Evolutionary conservation across 495 filamentous ascomycete genomes (phyloP).

Genomic region (Aspergillus ostianus): DNA sequence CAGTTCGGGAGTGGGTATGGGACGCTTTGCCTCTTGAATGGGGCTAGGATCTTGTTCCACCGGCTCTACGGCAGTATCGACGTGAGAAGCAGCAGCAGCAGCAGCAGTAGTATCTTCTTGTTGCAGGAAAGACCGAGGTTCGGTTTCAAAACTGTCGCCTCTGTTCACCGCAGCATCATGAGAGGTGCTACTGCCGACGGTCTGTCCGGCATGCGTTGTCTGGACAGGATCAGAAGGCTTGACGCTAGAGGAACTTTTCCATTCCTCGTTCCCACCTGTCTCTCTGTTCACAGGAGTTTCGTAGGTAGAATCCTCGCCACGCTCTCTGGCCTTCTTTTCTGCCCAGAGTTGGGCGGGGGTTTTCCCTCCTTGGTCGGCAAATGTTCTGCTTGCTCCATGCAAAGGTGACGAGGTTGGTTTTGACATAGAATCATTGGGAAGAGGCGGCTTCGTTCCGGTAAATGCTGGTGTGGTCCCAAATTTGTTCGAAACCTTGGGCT

Average conservation of each 20-base stretch:
- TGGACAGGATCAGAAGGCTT: conserved; percentile 86
- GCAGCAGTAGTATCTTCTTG: conserved; percentile 54
- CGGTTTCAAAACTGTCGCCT: conserved; percentile 43
- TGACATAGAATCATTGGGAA: conserved; percentile 61
- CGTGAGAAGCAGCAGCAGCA: conserved; percentile 64
- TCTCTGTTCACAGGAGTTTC: conserved; percentile 60
- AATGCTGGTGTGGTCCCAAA: conserved; percentile 71
- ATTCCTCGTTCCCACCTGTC: conserved; percentile 67
- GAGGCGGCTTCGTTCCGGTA: conserved; percentile 82
- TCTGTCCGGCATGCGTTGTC: conserved; percentile 66
- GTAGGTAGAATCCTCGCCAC: conserved; percentile 50
- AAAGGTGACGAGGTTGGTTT: conserved; percentile 54
- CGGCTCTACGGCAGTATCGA: conserved; percentile 63
- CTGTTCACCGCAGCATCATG: conserved; percentile 59
- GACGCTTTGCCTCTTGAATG: conserved; percentile 55
- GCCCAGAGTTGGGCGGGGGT: conserved; percentile 97
- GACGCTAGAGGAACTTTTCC: conserved; percentile 86
- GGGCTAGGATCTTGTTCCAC: conserved; percentile 36
- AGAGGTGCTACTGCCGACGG: conserved; percentile 52
- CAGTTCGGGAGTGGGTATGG: conserved; percentile 72
- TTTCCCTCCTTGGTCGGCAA: conserved; percentile 92
- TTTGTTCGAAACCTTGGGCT: conserved; percentile 89
- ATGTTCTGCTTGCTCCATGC: conserved; percentile 82
- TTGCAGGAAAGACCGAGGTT: conserved; percentile 50
- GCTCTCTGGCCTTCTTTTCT: conserved; percentile 86